A percentile compares a stretch with the other conserved stretches of the same genome.
Evolutionary conservation across 768 basidiomycete genomes (phyloP).

Genomic region (Pleurotus pulmonarius): DNA sequence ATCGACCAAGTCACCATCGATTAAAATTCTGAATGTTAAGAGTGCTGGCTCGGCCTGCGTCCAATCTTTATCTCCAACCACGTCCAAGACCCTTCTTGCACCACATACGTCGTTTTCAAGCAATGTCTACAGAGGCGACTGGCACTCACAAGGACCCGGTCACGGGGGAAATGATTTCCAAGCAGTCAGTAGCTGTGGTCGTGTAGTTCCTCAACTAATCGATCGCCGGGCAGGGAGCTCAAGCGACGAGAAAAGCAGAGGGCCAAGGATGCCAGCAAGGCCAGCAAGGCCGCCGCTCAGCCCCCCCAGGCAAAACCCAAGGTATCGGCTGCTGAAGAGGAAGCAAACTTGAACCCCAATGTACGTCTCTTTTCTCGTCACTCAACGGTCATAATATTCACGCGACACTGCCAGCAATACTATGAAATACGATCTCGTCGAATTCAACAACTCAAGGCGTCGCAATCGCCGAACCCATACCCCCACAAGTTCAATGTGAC

Average conservation of each 20-base stretch:
- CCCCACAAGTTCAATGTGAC: slow-evolving; percentile 98
- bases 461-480: slow-evolving; percentile 89
- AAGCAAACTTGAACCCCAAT: slow-evolving; percentile 88
- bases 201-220: too few species aligned
- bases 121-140: slow-evolving; percentile 25
- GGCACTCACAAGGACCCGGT: slow-evolving; percentile 72
- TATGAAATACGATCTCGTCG: slow-evolving; percentile 89
- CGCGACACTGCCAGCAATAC: slow-evolving; percentile 76
- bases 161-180: slow-evolving; percentile 96
- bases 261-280: slow-evolving; percentile 76
- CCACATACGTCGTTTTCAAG: neutral
- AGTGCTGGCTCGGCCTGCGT: neutral
- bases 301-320: slow-evolving; percentile 35
- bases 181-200: too few species aligned
- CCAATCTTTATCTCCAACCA: neutral
- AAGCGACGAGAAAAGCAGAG: slow-evolving; percentile 91
- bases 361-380: slow-evolving; percentile 42
- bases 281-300: slow-evolving; percentile 40
- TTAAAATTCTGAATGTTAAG: slow-evolving; percentile 5
- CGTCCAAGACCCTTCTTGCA: neutral
- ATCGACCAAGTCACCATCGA: too few species aligned
- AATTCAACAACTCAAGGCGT: slow-evolving; percentile 80
- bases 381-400: neutral
- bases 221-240: slow-evolving; percentile 64
- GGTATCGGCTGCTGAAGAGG: slow-evolving; percentile 44